Evolutionary conservation across 2,329 filamentous ascomycete genomes (phyloP), one percentile per base, ranked within the genome.

Genomic region (Didymella pomorum): DNA sequence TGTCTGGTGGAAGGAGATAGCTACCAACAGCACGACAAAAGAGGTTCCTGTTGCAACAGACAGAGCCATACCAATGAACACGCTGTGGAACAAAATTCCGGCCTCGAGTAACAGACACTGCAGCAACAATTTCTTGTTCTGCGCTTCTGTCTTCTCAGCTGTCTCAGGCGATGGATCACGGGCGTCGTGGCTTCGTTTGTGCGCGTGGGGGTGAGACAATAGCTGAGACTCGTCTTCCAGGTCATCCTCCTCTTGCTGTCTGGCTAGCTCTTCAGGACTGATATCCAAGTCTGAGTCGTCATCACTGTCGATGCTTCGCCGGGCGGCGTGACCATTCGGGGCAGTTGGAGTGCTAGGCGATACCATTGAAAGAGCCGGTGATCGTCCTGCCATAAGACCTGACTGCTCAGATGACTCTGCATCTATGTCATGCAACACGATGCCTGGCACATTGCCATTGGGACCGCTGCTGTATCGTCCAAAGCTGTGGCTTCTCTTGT

Each of bases 91-190:
- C 11, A 93, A 81, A 63, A 93, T 93, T 60, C 90, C 90, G 56
- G 89, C 88, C 75, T 93, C 90, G 5, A 93, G 83, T 2, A 93
- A 82, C 4, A 90, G 84, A 64, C 91, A 91, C 76, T 93, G 90
- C 67, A 91, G 81, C 2, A 89, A 84, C 73, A 88, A 85, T 67
- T 86, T 89, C 69, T 85, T 84, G 39, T 74, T 74, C 74, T 85
- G 82, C 16, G 77, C 81, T 63, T 81, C 74, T 0, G 71, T 71
- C 62, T 71, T 71, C 42, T 75, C 70, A 5, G 60, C 43, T 10
- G 63, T 61, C 16, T 67, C 62, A 31, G 65, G 61, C 18, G 63
- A 58, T 16, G 64, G 23, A 33, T 61, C 57, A 33, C 50, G 54
- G 33, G 53, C 41, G 39, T 51, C 61, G 26, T 54, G 61, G n/a